Evolutionary conservation across 306 rosid genomes (phyloP).

Genomic region (Acacia melanoxylon): DNA sequence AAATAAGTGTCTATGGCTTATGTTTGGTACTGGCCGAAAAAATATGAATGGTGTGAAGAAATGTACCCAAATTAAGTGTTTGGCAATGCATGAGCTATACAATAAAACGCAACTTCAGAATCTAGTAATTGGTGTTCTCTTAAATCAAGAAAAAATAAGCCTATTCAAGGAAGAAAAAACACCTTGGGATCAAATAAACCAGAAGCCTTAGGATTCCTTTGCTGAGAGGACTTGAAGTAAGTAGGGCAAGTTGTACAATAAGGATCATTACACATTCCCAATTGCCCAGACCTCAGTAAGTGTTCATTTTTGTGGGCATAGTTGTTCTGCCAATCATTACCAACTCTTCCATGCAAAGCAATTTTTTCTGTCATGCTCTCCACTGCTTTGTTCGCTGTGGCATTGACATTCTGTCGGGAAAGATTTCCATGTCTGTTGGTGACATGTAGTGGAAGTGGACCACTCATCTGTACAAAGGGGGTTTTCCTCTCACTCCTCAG

Average conservation of each 20-base stretch:
- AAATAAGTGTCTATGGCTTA: constrained; percentile 3
- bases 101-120: constrained; percentile 21
- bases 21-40: neutral
- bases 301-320: constrained; percentile 58
- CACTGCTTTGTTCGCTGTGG: constrained; percentile 33
- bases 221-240: constrained; percentile 50
- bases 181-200: constrained; percentile 63
- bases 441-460: constrained; percentile 60
- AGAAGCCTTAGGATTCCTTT: constrained; percentile 40
- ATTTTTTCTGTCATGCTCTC: constrained; percentile 41
- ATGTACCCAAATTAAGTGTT: neutral
- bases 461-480: constrained; percentile 66
- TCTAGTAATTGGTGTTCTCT: neutral
- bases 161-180: constrained; percentile 32
- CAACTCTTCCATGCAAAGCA: constrained; percentile 24
- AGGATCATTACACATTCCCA: constrained; percentile 93
- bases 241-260: constrained; percentile 91
- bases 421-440: constrained; percentile 40
- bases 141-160: constrained; percentile 1
- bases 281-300: constrained; percentile 79
- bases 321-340: constrained; percentile 45
- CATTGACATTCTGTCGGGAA: constrained; percentile 27
- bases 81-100: neutral
- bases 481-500: constrained; percentile 49
- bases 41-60: neutral